Conservation (phyloP, 306 rosid genomes). For the Inga oerstediana region DNA sequence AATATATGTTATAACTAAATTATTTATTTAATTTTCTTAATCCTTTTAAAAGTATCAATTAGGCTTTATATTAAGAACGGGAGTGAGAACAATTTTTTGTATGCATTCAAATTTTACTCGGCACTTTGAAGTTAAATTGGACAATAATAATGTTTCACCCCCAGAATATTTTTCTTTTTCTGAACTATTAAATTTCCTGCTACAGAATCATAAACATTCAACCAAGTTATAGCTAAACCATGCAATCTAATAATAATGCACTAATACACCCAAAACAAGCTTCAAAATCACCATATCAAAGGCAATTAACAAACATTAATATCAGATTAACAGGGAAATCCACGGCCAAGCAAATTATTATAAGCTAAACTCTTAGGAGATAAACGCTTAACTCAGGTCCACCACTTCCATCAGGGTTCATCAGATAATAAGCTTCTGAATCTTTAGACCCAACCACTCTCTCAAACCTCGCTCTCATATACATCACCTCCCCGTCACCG, state of each 20-base stretch:
- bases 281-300: neutral
- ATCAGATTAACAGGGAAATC: neutral
- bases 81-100: no score
- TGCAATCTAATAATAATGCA: neutral
- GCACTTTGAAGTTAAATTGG: neutral
- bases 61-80: no score
- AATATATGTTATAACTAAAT: no score
- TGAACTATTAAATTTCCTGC: neutral
- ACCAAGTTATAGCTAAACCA: neutral
- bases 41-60: no score
- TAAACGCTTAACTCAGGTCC: constrained; percentile 93
- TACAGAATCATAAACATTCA: constrained; percentile 11
- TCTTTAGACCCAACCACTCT: constrained; percentile 86
- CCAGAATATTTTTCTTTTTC: neutral
- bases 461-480: constrained; percentile 90
- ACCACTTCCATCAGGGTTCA: constrained; percentile 70
- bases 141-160: neutral
- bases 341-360: neutral
- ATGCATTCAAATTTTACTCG: no score
- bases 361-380: constrained; percentile 65
- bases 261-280: neutral
- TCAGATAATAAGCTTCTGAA: constrained; percentile 90
- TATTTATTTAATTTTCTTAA: no score
- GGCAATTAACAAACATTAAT: neutral
- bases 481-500: constrained; percentile 84